A percentile compares a stretch with the other conserved stretches of the same genome.
phyloP scores from a whole-genome alignment of 192 early-diverging fungal species.

The Coemansia sp. region DNA sequence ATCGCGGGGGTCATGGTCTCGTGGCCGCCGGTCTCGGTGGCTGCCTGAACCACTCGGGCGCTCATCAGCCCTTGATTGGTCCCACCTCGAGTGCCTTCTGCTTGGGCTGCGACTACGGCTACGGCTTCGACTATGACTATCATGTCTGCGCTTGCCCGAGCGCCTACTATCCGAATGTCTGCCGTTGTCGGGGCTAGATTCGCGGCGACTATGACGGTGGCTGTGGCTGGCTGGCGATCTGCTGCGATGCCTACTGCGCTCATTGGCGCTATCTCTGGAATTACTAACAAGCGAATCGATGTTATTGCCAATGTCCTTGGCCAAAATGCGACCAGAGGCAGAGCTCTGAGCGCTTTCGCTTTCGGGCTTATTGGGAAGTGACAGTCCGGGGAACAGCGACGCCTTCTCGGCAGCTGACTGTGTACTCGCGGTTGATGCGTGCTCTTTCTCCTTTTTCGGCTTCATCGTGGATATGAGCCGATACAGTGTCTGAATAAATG shows the following conservation, averaged over 20 bases:
- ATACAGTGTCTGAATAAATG: constrained; percentile 81
- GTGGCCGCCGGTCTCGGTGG: background rate
- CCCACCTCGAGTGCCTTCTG: constrained; percentile 31
- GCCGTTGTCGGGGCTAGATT: constrained; percentile 5
- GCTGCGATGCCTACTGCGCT: constrained; percentile 29
- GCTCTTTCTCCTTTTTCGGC: constrained; percentile 47
- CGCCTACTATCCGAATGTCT: background rate
- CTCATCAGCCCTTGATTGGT: constrained; percentile 34
- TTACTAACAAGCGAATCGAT: constrained; percentile 30
- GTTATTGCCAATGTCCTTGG: constrained; percentile 34
- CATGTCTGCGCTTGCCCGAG: constrained; percentile 20
- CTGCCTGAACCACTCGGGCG: background rate
- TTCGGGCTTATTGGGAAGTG: constrained; percentile 33
- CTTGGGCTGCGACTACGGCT: constrained; percentile 4
- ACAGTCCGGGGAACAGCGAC: constrained; percentile 76
- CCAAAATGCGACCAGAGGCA: constrained; percentile 26
- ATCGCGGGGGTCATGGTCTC: background rate
- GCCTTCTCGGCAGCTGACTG: constrained; percentile 58
- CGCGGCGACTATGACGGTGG: constrained; percentile 3
- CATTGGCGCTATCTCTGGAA: constrained; percentile 1
- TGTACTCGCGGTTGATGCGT: constrained; percentile 8
- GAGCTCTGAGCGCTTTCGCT: background rate
- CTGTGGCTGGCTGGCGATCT: constrained; percentile 14
- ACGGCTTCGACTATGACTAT: constrained; percentile 10
- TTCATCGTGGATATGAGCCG: constrained; percentile 85